Base-by-base conservation (phyloP, 1,139 yeast genomes). In the Sugiyamaella sp. region DNA sequence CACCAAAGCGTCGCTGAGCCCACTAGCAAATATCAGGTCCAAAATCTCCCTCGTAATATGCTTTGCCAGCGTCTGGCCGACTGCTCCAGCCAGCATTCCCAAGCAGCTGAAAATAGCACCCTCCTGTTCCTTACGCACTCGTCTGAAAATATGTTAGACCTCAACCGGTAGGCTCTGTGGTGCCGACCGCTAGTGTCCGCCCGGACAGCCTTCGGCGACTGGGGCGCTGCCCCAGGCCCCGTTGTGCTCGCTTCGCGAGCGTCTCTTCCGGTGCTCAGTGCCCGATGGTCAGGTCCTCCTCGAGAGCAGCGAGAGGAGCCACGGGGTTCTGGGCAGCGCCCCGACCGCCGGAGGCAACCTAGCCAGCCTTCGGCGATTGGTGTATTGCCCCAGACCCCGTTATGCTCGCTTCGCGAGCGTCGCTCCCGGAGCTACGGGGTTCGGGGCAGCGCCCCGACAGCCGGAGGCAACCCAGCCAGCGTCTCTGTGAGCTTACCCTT, bases 11-110 rank as follows among this genome's bases (percentile, higher is more conserved):
- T 81, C 85, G 19, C 93, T 86, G 49, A 93, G 77, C 0, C 96
- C 89, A 60, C 97, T 89, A 52, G 86, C 80, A 63, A 93, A 79
- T 73, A 91, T 80, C 75, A 87, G 78, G 60, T 86, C 95, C 55
- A 93, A 73, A 21, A 91, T 80, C 63, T 89, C 96, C 59, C 86
- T 79, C 60, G 90, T 93, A 57, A 93, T 74, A 66, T 89, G 93
- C 66, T 91, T 91, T 0, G 97, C 87, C 52, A 93, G 75, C 0
- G 97, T 96, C n/a, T 97, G 96, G 0, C 97, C 98, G 10, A 91
- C 90, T 0, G 98, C 95, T 21, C 80, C 79, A 0, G 97, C 91
- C 47, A 93, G 74, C 71, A 89, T 87, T 0, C 95, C 89, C 49
- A 93, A 80, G 67, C 98, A 93, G 62, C 87, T 90, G 64, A 91